These are phyloP conservation scores for Botryococcus braunii DNA, from an alignment of 163 green algal species.

Conservation along the genomic window DNA sequence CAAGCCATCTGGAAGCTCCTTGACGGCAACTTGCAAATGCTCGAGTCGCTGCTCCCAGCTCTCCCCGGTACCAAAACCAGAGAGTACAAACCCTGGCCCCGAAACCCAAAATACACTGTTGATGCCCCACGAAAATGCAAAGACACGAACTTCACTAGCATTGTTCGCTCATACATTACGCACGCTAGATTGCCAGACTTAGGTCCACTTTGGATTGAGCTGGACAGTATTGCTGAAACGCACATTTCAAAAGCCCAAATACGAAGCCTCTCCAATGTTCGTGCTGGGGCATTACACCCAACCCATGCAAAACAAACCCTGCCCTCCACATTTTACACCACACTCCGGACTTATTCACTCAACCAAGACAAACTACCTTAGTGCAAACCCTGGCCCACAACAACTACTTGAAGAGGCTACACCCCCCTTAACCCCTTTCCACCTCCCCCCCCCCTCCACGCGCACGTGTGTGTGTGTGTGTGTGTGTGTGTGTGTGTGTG, in stretches of 20 bases:
- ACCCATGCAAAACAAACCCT: too few relatives aligned
- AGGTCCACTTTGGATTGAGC: neutral
- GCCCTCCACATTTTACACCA: too few relatives aligned
- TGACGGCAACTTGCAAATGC: constrained; percentile 31
- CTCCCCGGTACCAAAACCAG: constrained; percentile 59
- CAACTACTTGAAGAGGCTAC: too few relatives aligned
- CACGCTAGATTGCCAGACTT: neutral
- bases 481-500: too few relatives aligned
- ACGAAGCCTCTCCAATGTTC: neutral
- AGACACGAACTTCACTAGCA: neutral
- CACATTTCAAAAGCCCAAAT: neutral
- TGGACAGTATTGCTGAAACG: neutral
- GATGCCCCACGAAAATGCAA: neutral
- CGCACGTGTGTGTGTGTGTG: too few relatives aligned
- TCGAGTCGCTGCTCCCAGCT: constrained; percentile 12
- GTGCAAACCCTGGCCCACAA: too few relatives aligned
- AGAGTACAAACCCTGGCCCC: constrained; percentile 8
- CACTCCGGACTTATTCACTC: too few relatives aligned
- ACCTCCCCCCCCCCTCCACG: too few relatives aligned
- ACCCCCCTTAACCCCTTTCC: too few relatives aligned
- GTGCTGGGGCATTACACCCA: neutral
- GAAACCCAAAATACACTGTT: too few relatives aligned
- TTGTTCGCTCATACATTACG: neutral
- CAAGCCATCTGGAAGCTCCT: constrained; percentile 30
- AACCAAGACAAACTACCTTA: too few relatives aligned